phyloP scores from a whole-genome alignment of 495 filamentous ascomycete genomes.

The Podospora pseudocomata region DNA sequence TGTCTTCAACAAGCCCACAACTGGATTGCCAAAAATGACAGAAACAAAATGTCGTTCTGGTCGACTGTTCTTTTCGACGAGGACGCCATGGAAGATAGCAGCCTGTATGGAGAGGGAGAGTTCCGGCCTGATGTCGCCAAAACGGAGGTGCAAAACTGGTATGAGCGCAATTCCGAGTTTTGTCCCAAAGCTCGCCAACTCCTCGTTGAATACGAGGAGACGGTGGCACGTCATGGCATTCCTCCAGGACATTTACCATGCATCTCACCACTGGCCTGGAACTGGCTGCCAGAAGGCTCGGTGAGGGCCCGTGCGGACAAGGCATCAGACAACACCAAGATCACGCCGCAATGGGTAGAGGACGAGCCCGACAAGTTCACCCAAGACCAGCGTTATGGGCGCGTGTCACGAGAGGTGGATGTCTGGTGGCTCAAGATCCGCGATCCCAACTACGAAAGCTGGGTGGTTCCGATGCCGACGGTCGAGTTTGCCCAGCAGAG shows the following conservation, averaged over 20 bases:
- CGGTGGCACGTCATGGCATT: constrained; percentile 21
- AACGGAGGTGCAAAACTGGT: constrained; percentile 44
- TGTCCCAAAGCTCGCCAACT: constrained; percentile 41
- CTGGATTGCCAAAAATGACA: constrained; percentile 85
- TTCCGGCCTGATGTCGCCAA: constrained; percentile 44
- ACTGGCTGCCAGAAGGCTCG: constrained; percentile 39
- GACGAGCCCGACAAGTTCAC: constrained; percentile 47
- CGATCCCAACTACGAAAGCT: constrained; percentile 51
- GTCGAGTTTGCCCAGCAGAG: constrained; percentile 49
- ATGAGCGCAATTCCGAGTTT: constrained; percentile 51
- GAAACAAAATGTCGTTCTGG: constrained; percentile 89
- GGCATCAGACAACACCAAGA: constrained; percentile 31
- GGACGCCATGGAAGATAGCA: constrained; percentile 43
- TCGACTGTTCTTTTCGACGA: constrained; percentile 74
- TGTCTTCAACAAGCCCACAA: constrained; percentile 90
- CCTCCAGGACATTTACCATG: constrained; percentile 36
- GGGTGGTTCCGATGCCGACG: constrained; percentile 49
- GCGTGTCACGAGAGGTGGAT: constrained; percentile 56
- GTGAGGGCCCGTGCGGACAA: constrained; percentile 32
- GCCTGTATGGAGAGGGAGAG: constrained; percentile 39
- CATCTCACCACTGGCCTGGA: constrained; percentile 39
- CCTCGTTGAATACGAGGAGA: constrained; percentile 39
- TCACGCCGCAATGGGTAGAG: constrained; percentile 41
- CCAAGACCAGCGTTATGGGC: constrained; percentile 49
- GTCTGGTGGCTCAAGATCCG: constrained; percentile 54